These are phyloP conservation scores for Cryptomeria japonica DNA, from an alignment of 75 land plant genomes.

Conservation along the genomic window DNA sequence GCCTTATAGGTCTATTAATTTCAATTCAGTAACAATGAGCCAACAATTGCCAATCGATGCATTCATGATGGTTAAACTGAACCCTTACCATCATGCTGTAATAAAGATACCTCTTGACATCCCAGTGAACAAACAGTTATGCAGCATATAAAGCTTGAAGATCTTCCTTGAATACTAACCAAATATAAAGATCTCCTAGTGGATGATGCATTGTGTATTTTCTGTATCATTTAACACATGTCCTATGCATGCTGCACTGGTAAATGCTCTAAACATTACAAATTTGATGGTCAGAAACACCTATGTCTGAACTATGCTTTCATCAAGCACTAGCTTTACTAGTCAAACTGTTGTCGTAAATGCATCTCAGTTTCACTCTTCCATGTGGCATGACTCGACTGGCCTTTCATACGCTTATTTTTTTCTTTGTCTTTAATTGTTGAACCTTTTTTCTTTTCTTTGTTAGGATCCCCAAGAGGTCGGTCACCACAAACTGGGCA, in stretches of 20 bases:
- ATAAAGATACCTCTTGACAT: background rate
- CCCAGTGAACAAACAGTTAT: background rate
- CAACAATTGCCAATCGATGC: background rate
- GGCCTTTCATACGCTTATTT: constrained; percentile 97
- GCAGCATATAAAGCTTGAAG: background rate
- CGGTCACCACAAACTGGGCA: constrained; percentile 91
- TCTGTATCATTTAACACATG: background rate
- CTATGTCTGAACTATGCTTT: background rate
- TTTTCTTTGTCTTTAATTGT: constrained; percentile 90
- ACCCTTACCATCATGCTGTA: background rate
- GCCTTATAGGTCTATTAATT: background rate
- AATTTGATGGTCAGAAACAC: background rate
- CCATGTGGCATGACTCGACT: constrained; percentile 93
- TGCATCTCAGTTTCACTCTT: constrained; percentile 99
- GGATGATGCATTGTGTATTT: background rate
- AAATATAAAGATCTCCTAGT: background rate
- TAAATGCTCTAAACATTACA: background rate
- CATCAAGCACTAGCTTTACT: background rate
- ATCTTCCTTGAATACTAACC: background rate
- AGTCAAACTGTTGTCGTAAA: constrained; percentile 94
- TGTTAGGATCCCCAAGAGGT: constrained; percentile 34
- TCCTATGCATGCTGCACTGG: background rate
- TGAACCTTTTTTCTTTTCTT: constrained; percentile 78
- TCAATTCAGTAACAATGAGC: background rate
- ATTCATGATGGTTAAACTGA: background rate